A percentile compares a stretch with the other conserved stretches of the same genome.
Conservation (phyloP, 2,329 filamentous ascomycete genomes). For the Botrytis squamosa region DNA sequence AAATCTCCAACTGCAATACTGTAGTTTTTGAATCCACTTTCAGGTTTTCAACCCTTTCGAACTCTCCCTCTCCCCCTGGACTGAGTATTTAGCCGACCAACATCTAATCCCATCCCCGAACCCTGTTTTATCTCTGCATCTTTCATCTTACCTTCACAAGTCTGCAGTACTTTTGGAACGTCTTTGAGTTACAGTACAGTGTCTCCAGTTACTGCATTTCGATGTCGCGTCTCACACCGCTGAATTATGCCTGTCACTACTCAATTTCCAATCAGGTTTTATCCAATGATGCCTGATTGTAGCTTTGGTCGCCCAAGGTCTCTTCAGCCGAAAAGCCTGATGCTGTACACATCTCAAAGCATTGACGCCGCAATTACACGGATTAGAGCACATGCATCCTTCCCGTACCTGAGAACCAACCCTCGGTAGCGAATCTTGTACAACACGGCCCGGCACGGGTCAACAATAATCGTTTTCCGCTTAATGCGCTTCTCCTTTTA, state of each 20-base stretch:
- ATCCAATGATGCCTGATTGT: neutral
- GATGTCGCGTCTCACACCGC: slow-evolving; percentile 2
- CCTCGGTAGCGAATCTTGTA: slow-evolving; percentile 13
- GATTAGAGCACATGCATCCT: neutral
- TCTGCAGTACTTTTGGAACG: slow-evolving; percentile 6
- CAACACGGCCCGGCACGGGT: neutral
- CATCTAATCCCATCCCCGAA: neutral
- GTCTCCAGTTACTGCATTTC: neutral
- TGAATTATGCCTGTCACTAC: neutral
- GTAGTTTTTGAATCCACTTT: neutral
- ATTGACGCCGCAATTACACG: slow-evolving; percentile 4
- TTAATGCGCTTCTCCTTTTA: slow-evolving; percentile 1
- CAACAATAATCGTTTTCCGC: neutral
- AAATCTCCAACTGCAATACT: neutral
- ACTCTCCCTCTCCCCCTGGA: neutral
- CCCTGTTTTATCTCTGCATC: neutral
- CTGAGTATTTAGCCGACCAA: slow-evolving; percentile 1
- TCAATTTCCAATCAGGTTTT: neutral
- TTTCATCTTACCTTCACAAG: neutral
- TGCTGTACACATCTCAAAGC: neutral
- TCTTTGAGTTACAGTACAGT: neutral
- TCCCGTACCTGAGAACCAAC: slow-evolving; percentile 7
- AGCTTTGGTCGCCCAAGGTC: neutral
- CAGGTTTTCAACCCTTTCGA: neutral
- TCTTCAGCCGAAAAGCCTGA: neutral